Evolutionary conservation across 805 yeast species (phyloP).

Genomic region (Lipomyces sp.): DNA sequence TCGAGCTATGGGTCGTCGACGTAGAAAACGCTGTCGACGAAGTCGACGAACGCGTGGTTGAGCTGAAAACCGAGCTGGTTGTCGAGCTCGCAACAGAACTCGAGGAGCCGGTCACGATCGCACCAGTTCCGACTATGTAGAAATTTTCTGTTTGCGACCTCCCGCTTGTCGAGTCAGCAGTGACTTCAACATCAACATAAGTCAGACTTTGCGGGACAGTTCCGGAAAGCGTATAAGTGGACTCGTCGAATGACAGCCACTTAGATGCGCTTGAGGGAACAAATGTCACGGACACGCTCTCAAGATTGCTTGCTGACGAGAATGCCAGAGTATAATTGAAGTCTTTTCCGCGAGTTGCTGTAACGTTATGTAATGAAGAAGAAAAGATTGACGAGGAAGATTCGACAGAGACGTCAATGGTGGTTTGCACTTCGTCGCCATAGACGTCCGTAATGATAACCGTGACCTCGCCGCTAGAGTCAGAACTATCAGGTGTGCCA

Average conservation of each 20-base stretch:
- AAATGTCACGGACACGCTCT: conserved; percentile 8
- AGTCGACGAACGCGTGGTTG: conserved; percentile 32
- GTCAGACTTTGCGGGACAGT: conserved; percentile 52
- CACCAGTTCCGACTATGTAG: conserved; percentile 36
- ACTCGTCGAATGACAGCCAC: conserved; percentile 65
- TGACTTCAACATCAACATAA: conserved; percentile 43
- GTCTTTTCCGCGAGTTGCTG: conserved; percentile 53
- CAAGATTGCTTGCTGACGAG: conserved; percentile 59
- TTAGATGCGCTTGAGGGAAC: conserved; percentile 12
- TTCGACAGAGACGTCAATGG: conserved; percentile 20
- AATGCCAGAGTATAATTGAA: conserved; percentile 57
- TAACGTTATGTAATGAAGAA: conserved; percentile 46
- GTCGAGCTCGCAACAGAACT: no score
- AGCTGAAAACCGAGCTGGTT: conserved; percentile 21
- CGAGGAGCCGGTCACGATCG: conserved; percentile 15
- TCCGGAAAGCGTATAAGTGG: conserved; percentile 68
- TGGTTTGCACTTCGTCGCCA: conserved; percentile 36
- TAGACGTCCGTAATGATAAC: conserved; percentile 44
- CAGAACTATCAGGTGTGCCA: conserved; percentile 58
- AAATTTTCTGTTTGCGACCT: conserved; percentile 29
- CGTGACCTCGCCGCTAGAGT: conserved; percentile 36
- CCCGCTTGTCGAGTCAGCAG: conserved; percentile 50
- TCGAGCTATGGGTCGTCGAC: conserved; percentile 32
- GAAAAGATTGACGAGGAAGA: conserved; percentile 33
- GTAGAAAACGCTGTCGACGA: conserved; percentile 14